These are phyloP conservation scores for Clitocybe nebularis DNA, from an alignment of 1,284 basidiomycete species.

Conservation along the genomic window DNA sequence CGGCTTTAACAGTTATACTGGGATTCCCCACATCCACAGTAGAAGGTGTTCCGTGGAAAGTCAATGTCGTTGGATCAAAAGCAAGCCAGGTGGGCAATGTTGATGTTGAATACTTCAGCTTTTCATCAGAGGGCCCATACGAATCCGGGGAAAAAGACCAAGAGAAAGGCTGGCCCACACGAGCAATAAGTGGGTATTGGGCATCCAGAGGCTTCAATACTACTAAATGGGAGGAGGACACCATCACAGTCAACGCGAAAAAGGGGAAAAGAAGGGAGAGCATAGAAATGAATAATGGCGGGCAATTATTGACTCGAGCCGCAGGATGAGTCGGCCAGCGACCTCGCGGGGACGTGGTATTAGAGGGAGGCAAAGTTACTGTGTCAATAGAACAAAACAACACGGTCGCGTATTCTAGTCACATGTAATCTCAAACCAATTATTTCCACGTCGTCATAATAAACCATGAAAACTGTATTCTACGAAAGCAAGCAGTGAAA, in stretches of 20 bases:
- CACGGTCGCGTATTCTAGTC: constrained; percentile 12
- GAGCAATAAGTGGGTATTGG: constrained; percentile 64
- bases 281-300: constrained; percentile 56
- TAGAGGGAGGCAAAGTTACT: constrained; percentile 6
- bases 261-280: constrained; percentile 54
- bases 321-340: constrained; percentile 58
- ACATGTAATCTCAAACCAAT: constrained; percentile 6
- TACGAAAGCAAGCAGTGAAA: constrained; percentile 19
- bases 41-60: constrained; percentile 56
- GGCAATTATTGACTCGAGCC: constrained; percentile 38
- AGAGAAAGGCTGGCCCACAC: constrained; percentile 50
- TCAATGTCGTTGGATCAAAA: constrained; percentile 49
- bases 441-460: constrained; percentile 12
- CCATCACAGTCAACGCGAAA: constrained; percentile 33
- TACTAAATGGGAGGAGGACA: constrained; percentile 38
- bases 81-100: constrained; percentile 61
- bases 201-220: constrained; percentile 48
- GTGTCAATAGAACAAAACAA: constrained; percentile 28
- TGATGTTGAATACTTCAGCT: constrained; percentile 43
- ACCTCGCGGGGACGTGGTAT: constrained; percentile 27
- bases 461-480: constrained; percentile 25
- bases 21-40: constrained; percentile 53
- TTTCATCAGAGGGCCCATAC: constrained; percentile 47
- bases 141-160: constrained; percentile 64
- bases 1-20: constrained; percentile 52